Evolutionary conservation across 805 yeast species (phyloP), one percentile per base, ranked within the genome.

Genomic region (Saturnispora bothae): DNA sequence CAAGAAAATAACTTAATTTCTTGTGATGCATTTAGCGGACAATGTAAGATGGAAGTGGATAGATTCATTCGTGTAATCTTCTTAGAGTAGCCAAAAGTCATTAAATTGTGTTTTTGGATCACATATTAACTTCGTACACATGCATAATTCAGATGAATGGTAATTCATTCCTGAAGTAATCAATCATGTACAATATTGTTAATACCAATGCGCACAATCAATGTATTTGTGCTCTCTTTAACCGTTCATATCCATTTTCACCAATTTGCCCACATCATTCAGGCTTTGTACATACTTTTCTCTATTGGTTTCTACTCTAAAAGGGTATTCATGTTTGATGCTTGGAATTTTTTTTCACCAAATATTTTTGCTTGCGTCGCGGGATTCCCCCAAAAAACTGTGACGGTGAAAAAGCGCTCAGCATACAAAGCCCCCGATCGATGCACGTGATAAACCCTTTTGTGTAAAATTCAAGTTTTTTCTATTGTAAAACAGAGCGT

Each of bases 401-500:
- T 35, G 38, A 35, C 38, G 20, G 38, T 8, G 19, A 14, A 2
- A 15, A 18, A 26, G 25, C 3, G n/a, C 15, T 25, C 22, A 5
- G n/a, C 2, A 16, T 10, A 2, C 12, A 12, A 4, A 31, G 15
- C 35, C 40, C 40, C 31, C 8, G 2, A 14, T n/a, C 2, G 2
- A 31, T 10, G 32, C 40, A 37, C 40, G 40, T 37, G 40, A 37
- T 14, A 4, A 14, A 15, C 21, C 31, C 26, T 20, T 31, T 3
- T 13, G 4, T 5, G 14, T 8, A 4, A 18, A 17, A 4, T 30
- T 19, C 13, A 8, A 8, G n/a, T 5, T 8, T 7, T 7, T 18
- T 14, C 16, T 8, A 17, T 13, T 30, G 5, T 16, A 14, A 19
- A 15, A n/a, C n/a, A n/a, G n/a, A n/a, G n/a, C n/a, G n/a, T n/a